phyloP scores from a whole-genome alignment of 2,329 filamentous ascomycete genomes.

The Scytalidium lignicola region DNA sequence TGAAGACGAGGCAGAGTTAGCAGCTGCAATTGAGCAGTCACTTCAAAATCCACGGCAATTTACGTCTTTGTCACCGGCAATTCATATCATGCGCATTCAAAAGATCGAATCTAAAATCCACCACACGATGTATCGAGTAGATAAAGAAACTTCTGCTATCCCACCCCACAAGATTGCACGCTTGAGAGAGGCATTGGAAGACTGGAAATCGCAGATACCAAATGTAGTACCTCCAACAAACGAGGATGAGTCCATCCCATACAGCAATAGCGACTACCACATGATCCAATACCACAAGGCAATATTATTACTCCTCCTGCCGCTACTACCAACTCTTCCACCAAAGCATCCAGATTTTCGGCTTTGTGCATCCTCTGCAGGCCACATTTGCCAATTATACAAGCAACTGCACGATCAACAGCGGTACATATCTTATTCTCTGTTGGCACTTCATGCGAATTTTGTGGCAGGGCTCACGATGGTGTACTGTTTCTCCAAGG shows the following conservation, averaged over 20 bases:
- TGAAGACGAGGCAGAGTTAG: constrained; percentile 1
- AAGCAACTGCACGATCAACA: constrained; percentile 31
- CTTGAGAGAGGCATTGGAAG: constrained; percentile 36
- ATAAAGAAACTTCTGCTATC: constrained; percentile 29
- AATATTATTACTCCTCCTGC: constrained; percentile 40
- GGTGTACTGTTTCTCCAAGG: constrained; percentile 3
- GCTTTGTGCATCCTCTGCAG: constrained; percentile 32
- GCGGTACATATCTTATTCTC: constrained; percentile 32
- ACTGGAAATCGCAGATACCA: constrained; percentile 34
- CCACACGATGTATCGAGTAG: constrained; percentile 7
- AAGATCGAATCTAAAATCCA: constrained; percentile 9
- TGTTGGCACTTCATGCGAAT: constrained; percentile 34
- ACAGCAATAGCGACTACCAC: constrained; percentile 29
- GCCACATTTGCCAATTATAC: constrained; percentile 33
- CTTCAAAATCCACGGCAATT: constrained; percentile 14
- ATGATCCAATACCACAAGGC: constrained; percentile 40
- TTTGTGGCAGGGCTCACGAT: constrained; percentile 35
- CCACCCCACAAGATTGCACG: constrained; percentile 39
- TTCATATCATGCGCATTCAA: constrained; percentile 5
- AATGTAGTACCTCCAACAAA: neutral
- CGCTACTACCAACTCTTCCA: constrained; percentile 38
- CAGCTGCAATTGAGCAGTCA: constrained; percentile 13
- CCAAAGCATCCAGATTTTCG: constrained; percentile 39
- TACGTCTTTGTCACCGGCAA: constrained; percentile 13
- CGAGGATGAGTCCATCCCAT: constrained; percentile 27